Percentiles rank a stretch among this genome's conserved stretches.
Evolutionary conservation across 2,329 filamentous ascomycete species (phyloP).

Genomic region (Stagonosporopsis chrysanthemi): DNA sequence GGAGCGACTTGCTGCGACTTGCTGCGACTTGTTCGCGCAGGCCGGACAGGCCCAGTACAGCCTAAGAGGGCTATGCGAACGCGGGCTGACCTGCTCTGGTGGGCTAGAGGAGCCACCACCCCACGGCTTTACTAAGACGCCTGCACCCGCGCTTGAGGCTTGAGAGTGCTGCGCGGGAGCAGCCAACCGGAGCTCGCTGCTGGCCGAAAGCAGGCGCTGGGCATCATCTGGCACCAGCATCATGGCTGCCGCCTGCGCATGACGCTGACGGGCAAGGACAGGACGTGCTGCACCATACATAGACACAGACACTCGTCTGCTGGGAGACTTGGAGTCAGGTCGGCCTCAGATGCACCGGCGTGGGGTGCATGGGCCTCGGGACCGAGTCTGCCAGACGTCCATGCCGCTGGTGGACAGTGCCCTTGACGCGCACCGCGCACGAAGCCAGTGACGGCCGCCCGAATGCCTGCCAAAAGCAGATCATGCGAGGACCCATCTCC

Average conservation of each 20-base stretch:
- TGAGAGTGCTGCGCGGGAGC: neutral
- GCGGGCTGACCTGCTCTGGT: slow-evolving; percentile 15
- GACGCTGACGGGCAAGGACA: neutral
- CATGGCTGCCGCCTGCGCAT: slow-evolving; percentile 3
- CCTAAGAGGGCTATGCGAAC: slow-evolving; percentile 18
- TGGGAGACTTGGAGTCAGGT: slow-evolving; percentile 4
- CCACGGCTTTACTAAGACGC: slow-evolving; percentile 28
- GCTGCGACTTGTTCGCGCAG: slow-evolving; percentile 8
- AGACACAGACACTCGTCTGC: neutral
- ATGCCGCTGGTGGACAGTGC: neutral
- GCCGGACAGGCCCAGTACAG: slow-evolving; percentile 7
- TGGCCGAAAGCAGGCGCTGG: neutral
- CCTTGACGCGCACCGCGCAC: neutral
- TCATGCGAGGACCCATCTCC: neutral
- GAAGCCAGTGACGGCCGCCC: neutral
- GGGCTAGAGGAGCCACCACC: slow-evolving; percentile 16
- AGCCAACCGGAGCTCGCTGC: slow-evolving; percentile 4
- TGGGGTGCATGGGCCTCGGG: slow-evolving; percentile 14
- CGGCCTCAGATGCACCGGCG: slow-evolving; percentile 15
- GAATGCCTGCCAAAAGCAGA: neutral
- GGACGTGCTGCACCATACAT: neutral
- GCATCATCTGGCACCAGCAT: slow-evolving; percentile 3
- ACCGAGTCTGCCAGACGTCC: neutral
- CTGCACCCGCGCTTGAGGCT: slow-evolving; percentile 7
- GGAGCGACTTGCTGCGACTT: slow-evolving; percentile 3